Base-by-base conservation (phyloP, 495 filamentous ascomycete genomes). In the Penicillium ucsense region DNA sequence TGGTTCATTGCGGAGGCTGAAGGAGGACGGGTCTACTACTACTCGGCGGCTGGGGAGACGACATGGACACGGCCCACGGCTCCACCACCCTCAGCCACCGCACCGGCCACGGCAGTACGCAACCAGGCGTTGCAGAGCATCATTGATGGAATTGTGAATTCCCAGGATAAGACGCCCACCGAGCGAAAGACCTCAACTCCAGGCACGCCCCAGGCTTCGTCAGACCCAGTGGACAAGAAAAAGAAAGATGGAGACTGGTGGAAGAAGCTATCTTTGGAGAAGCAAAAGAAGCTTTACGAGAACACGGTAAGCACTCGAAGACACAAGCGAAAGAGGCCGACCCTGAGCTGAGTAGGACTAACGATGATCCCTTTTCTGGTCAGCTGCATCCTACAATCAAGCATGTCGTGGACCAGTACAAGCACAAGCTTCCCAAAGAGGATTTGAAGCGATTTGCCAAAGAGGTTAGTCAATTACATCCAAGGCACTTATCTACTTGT, bases 271-370 rank as follows among this genome's bases (percentile, higher is more conserved):
- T 73, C 82, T 11, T 70, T 86, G 51, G 88, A 95, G 45, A 95
- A 95, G 65, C 84, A 89, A 63, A 91, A 87, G 77, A 94, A 88
- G 67, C 71, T 94, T 3, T 96, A 95, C 53, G 89, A 94, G 62
- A 89, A 88, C 58, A 91, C 89, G 11, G 88, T 92, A 72, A 59
- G 84, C 62, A 9, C 2, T 31, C 30, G 6, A 12, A 20, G n/a
- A 2, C 3, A 4, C 1, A 7, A 31, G 41, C 10, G 31, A 9
- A 43, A 4, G 3, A 30, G 5, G 27, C 29, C 10, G 5, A 8
- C 34, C 3, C 2, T 34, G 2, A 20, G 20, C 20, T 20, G 20
- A 20, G 20, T 20, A 20, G 20, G 20, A 20, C 41, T 43, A 5
- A 43, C n/a, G n/a, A 30, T 31, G 34, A 12, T 12, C 5, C 2